These are phyloP conservation scores for Colletotrichum orbiculare DNA, from an alignment of 2,329 filamentous ascomycete species.

Conservation along the genomic window DNA sequence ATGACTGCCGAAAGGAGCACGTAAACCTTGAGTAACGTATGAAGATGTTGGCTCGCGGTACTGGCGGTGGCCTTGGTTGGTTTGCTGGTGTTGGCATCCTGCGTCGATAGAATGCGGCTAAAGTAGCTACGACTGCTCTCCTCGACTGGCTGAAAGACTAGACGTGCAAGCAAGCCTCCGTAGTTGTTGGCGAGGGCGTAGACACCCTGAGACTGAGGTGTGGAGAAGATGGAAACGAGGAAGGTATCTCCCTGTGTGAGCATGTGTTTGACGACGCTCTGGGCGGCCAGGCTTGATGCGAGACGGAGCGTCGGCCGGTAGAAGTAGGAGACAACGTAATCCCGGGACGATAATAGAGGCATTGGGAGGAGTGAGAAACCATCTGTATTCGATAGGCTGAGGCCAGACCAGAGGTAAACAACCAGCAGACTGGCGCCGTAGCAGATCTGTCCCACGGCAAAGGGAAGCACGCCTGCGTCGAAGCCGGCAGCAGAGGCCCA, in stretches of 20 bases:
- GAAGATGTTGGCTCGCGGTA: slow-evolving; percentile 64
- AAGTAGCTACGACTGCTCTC: slow-evolving; percentile 93
- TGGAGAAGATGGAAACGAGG: slow-evolving; percentile 82
- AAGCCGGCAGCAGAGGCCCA: slow-evolving; percentile 64
- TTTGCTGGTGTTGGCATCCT: slow-evolving; percentile 36
- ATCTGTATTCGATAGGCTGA: slow-evolving; percentile 62
- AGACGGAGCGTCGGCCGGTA: slow-evolving; percentile 77
- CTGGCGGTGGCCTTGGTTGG: slow-evolving; percentile 40
- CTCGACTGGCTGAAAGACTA: slow-evolving; percentile 94
- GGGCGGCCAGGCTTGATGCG: slow-evolving; percentile 84
- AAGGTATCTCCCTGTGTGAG: slow-evolving; percentile 95
- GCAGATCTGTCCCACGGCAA: slow-evolving; percentile 85
- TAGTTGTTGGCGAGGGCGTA: slow-evolving; percentile 97
- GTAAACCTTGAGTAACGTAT: slow-evolving; percentile 77
- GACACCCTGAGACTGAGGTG: slow-evolving; percentile 84
- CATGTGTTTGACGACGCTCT: slow-evolving; percentile 90
- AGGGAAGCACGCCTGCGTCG: slow-evolving; percentile 83
- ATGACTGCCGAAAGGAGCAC: slow-evolving; percentile 76
- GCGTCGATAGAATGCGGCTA: slow-evolving; percentile 74
- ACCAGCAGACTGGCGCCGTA: slow-evolving; percentile 77
- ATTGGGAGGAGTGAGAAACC: slow-evolving; percentile 76
- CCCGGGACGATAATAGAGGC: slow-evolving; percentile 43
- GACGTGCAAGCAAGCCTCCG: slow-evolving; percentile 85
- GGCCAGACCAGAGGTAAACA: slow-evolving; percentile 76
- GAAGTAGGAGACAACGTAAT: slow-evolving; percentile 71